These are phyloP conservation scores for Candida pini DNA, from an alignment of 805 yeast species.

Conservation along the genomic window DNA sequence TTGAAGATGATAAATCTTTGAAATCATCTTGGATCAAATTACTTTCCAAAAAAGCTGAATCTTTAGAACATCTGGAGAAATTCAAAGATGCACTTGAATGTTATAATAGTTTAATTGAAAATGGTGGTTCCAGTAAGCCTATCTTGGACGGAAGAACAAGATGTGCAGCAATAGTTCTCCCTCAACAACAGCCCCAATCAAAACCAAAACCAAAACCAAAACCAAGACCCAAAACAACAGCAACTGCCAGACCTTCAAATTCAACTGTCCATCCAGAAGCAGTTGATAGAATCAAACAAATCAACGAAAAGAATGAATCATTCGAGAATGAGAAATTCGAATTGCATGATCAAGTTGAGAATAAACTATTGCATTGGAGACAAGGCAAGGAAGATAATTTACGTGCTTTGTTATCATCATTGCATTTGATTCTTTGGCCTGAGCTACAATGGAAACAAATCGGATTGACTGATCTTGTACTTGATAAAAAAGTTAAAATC, in stretches of 20 bases:
- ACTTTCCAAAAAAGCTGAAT: constrained; percentile 69
- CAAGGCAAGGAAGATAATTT: constrained; percentile 74
- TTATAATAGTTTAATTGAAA: constrained; percentile 58
- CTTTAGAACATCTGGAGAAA: constrained; percentile 73
- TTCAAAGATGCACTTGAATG: constrained; percentile 55
- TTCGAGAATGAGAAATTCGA: constrained; percentile 53
- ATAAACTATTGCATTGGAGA: constrained; percentile 56
- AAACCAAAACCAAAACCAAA: constrained; percentile 13
- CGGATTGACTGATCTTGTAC: constrained; percentile 66
- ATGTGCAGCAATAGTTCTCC: constrained; percentile 60
- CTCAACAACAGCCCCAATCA: constrained; percentile 49
- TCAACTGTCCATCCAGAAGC: constrained; percentile 33
- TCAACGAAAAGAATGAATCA: constrained; percentile 38
- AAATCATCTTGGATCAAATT: constrained; percentile 74
- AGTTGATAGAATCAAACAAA: constrained; percentile 44
- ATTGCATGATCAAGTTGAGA: constrained; percentile 59
- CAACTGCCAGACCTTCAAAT: constrained; percentile 15
- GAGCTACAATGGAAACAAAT: constrained; percentile 62
- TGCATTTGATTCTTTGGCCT: constrained; percentile 66
- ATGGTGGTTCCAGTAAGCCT: constrained; percentile 59
- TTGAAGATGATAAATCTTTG: constrained; percentile 47
- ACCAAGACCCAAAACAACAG: constrained; percentile 11
- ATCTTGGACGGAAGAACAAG: constrained; percentile 80
- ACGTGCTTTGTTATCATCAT: constrained; percentile 65
- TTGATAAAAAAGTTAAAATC: constrained; percentile 85